Evolutionary conservation across 257 asterid species (phyloP).

Genomic region (Solanum dulcamara): DNA sequence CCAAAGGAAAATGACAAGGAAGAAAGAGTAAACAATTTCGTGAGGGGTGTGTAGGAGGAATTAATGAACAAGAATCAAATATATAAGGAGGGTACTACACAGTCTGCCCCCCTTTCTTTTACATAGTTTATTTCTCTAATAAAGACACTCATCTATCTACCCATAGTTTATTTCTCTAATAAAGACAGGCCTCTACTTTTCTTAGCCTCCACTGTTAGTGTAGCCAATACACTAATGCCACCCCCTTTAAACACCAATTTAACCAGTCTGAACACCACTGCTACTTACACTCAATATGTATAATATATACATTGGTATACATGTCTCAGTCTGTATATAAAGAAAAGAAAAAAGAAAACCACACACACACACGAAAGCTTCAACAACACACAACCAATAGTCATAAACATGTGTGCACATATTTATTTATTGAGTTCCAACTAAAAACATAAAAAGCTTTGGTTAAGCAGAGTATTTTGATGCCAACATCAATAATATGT

Average conservation of each 20-base stretch:
- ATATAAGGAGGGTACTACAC: constrained; percentile 9
- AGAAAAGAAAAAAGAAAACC: too few relatives aligned
- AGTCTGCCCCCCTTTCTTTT: neutral
- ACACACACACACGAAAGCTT: neutral
- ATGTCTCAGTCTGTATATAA: neutral
- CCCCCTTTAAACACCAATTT: neutral
- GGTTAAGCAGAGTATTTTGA: constrained; percentile 8
- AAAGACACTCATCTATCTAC: neutral
- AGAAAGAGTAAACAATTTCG: neutral
- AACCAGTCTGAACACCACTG: neutral
- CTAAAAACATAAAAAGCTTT: neutral
- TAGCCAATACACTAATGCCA: constrained; percentile 1
- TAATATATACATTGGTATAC: neutral
- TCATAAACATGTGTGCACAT: neutral
- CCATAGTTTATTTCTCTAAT: constrained; percentile 11
- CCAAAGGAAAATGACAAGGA: neutral
- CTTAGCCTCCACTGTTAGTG: constrained; percentile 3
- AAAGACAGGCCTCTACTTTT: constrained; percentile 22
- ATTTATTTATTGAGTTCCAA: neutral
- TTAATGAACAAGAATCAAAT: constrained; percentile 9
- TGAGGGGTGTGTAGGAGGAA: constrained; percentile 12
- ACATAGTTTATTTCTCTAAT: neutral
- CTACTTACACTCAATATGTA: neutral
- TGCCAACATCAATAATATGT: constrained; percentile 16
- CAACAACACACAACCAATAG: neutral